A percentile compares a stretch with the other conserved stretches of the same genome.
Evolutionary conservation across 352 stramenopile species (phyloP).

Genomic region (Phytopythium sindhum): DNA sequence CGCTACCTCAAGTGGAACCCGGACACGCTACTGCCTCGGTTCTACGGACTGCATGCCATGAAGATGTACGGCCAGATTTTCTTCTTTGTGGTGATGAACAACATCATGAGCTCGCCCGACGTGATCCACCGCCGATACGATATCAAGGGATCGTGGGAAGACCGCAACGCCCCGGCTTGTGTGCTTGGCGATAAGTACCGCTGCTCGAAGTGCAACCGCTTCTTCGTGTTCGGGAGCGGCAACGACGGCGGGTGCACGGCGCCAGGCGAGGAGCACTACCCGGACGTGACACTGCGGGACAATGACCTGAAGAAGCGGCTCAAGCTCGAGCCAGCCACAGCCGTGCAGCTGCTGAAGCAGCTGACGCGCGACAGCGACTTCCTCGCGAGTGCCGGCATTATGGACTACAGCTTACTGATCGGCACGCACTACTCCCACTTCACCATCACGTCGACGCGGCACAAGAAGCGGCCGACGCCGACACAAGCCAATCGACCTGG

Average conservation of each 20-base stretch:
- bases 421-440: slow-evolving; percentile 85
- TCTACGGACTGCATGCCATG: slow-evolving; percentile 88
- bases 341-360: slow-evolving; percentile 67
- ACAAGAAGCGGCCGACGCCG: slow-evolving; percentile 3
- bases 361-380: slow-evolving; percentile 83
- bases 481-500: background rate
- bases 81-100: slow-evolving; percentile 92
- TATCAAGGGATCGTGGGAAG: slow-evolving; percentile 90
- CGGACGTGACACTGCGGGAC: slow-evolving; percentile 79
- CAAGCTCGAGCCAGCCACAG: slow-evolving; percentile 52
- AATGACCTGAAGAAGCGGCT: slow-evolving; percentile 87
- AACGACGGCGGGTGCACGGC: slow-evolving; percentile 43
- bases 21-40: slow-evolving; percentile 81
- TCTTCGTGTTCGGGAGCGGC: slow-evolving; percentile 70
- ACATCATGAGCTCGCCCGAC: slow-evolving; percentile 82
- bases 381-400: slow-evolving; percentile 80
- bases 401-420: slow-evolving; percentile 91
- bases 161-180: slow-evolving; percentile 77
- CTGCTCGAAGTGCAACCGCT: slow-evolving; percentile 84
- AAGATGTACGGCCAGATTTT: slow-evolving; percentile 91
- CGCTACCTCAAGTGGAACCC: slow-evolving; percentile 89
- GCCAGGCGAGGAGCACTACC: slow-evolving; percentile 69
- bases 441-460: slow-evolving; percentile 50
- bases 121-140: slow-evolving; percentile 88
- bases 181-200: slow-evolving; percentile 73